Conservation (phyloP, 1,284 basidiomycete genomes). For the Heterobasidion irregulare region DNA sequence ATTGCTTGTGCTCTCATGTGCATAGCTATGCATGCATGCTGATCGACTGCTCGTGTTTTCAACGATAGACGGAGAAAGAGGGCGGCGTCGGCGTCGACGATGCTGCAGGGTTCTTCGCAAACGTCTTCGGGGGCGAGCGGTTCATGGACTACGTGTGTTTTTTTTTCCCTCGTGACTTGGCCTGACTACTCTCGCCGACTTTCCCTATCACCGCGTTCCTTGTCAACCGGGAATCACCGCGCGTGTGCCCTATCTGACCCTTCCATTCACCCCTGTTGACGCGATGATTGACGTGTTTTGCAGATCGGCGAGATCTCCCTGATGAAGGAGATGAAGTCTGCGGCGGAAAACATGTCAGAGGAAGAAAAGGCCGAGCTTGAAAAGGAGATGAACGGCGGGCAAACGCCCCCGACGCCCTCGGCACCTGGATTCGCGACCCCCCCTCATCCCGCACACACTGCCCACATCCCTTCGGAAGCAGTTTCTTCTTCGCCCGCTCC, state of each 20-base stretch:
- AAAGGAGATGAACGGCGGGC: conserved; percentile 46
- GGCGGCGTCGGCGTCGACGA: conserved; percentile 70
- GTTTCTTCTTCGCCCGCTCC: background rate
- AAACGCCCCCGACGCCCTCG: conserved; percentile 10
- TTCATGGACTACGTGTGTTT: conserved; percentile 77
- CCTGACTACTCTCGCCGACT: background rate
- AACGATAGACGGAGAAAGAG: conserved; percentile 59
- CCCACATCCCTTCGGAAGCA: background rate
- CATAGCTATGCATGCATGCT: background rate
- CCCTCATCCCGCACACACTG: conserved; percentile 1
- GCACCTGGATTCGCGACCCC: conserved; percentile 9
- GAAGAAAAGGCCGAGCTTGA: conserved; percentile 90
- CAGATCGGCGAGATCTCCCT: conserved; percentile 91
- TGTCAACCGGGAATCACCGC: too few relatives aligned
- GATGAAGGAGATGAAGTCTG: conserved; percentile 84
- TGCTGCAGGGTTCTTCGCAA: conserved; percentile 85
- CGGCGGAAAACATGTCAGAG: conserved; percentile 76
- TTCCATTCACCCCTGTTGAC: too few relatives aligned
- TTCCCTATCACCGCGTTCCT: background rate
- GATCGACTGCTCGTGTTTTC: background rate
- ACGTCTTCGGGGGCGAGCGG: conserved; percentile 86
- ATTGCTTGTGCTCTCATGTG: background rate
- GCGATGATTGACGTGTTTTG: background rate
- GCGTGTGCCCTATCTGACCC: too few relatives aligned
- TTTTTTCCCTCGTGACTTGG: background rate